Base-by-base conservation (phyloP, 768 basidiomycete genomes). In the button mushroom (Agaricus bisporus) region DNA sequence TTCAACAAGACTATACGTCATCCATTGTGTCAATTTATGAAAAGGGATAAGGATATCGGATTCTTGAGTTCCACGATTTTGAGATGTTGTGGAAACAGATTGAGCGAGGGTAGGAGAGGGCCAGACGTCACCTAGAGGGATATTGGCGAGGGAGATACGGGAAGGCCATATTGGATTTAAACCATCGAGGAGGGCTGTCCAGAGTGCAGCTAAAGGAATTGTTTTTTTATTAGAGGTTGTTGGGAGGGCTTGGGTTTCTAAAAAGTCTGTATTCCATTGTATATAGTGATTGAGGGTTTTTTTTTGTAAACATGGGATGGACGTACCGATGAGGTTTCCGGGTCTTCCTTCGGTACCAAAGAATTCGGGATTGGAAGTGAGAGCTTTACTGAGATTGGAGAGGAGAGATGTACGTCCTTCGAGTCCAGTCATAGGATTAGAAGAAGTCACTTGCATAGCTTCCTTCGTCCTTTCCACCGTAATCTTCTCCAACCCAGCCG, bases 21-120 rank as follows among this genome's bases (percentile, higher is more conserved):
- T 76, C 95, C 95, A 99, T 56, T 88, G 87, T 0, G 91, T 92
- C 45, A 99, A 77, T 67, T 99, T 98, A 73, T 98, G 95, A 76
- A 98, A 98, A 0, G 93, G 89, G 6, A 98, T 91, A 28, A 91
- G 74, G 49, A 83, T 77, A 49, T 85, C 85, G 44, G 83, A 85
- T 60, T 82, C 81, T 20, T 48, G n/a, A n/a, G n/a, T 11, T 48
- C 46, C 43, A 58, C n/a, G n/a, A n/a, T n/a, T n/a, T n/a, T n/a
- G n/a, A n/a, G n/a, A n/a, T n/a, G 55, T n/a, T 51, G 59, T 9
- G 32, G 32, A 32, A 32, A 32, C 32, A 58, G 56, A 39, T 50
- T 59, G 35, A 60, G 58, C 39, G 57, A 85, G 73, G 0, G 79
- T 78, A 4, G 79, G 70, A 59, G 91, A 95, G 0, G 86, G 87